Conservation (phyloP, 768 basidiomycete genomes). For the Naematelia aurantialba region DNA sequence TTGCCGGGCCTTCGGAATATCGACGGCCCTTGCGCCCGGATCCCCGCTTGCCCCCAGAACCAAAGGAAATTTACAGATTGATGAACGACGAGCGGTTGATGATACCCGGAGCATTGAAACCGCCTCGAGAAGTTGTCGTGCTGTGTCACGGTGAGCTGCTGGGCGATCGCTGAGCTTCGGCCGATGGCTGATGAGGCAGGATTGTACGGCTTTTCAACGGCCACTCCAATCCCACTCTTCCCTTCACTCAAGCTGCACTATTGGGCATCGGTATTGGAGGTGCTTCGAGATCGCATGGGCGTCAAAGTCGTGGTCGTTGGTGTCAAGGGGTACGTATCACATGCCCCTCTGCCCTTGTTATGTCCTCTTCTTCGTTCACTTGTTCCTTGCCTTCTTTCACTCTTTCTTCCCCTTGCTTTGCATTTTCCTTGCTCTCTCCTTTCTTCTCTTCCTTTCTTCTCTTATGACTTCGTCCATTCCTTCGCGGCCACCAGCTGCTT, state of each 20-base stretch:
- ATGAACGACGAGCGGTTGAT: slow-evolving; percentile 73
- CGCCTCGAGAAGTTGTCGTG: slow-evolving; percentile 78
- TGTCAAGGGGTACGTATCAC: slow-evolving; percentile 74
- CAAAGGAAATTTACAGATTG: slow-evolving; percentile 53
- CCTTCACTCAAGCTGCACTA: slow-evolving; percentile 85
- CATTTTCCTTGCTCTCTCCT: neutral
- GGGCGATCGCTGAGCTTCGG: slow-evolving; percentile 8
- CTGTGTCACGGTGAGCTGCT: slow-evolving; percentile 77
- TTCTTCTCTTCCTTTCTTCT: neutral
- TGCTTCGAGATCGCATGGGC: slow-evolving; percentile 73
- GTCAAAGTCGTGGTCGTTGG: slow-evolving; percentile 94
- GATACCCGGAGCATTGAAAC: slow-evolving; percentile 63
- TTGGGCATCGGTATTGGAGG: slow-evolving; percentile 81
- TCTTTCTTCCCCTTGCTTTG: neutral
- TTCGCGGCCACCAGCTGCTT: no score
- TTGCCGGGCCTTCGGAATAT: neutral
- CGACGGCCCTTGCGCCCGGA: slow-evolving; percentile 20
- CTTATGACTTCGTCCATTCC: neutral
- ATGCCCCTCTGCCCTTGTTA: neutral
- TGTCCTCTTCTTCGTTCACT: neutral
- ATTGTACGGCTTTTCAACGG: slow-evolving; percentile 89
- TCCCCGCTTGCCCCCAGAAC: slow-evolving; percentile 25
- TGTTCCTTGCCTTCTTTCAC: neutral
- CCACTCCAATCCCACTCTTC: slow-evolving; percentile 70
- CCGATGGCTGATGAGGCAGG: slow-evolving; percentile 54